Evolutionary conservation across 2,329 filamentous ascomycete species (phyloP).

Genomic region (Fusarium sp.): DNA sequence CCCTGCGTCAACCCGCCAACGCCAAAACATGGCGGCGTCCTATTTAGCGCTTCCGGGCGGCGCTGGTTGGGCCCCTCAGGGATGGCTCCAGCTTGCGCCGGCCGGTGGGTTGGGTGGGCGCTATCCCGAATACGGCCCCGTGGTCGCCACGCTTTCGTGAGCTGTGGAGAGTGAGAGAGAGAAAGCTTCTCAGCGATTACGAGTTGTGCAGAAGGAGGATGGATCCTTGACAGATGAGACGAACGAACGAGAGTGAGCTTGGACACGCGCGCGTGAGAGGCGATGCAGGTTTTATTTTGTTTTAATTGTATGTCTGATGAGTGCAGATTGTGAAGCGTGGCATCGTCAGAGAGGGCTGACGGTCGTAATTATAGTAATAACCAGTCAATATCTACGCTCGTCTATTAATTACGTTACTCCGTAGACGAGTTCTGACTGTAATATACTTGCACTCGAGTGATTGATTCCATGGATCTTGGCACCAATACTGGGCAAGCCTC

Average conservation of each 20-base stretch:
- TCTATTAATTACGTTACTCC: background rate
- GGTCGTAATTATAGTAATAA: background rate
- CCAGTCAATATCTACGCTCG: background rate
- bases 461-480: background rate
- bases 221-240: conserved; percentile 3
- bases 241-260: conserved; percentile 26
- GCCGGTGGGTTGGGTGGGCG: conserved; percentile 13
- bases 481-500: background rate
- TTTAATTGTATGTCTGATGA: background rate
- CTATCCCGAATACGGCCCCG: conserved; percentile 1
- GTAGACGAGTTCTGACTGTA: background rate
- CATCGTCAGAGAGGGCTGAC: background rate
- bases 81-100: background rate
- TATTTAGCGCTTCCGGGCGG: conserved; percentile 28
- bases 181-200: conserved; percentile 2
- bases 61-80: conserved; percentile 1
- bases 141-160: conserved; percentile 6
- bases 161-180: background rate
- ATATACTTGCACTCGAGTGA: background rate
- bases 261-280: conserved; percentile 14
- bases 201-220: background rate
- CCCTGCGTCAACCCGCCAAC: conserved; percentile 47
- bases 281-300: background rate
- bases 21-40: conserved; percentile 26
- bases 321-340: background rate